Base-by-base conservation (phyloP, 345 rosid species). In the Xanthoceras sorbifolium region DNA sequence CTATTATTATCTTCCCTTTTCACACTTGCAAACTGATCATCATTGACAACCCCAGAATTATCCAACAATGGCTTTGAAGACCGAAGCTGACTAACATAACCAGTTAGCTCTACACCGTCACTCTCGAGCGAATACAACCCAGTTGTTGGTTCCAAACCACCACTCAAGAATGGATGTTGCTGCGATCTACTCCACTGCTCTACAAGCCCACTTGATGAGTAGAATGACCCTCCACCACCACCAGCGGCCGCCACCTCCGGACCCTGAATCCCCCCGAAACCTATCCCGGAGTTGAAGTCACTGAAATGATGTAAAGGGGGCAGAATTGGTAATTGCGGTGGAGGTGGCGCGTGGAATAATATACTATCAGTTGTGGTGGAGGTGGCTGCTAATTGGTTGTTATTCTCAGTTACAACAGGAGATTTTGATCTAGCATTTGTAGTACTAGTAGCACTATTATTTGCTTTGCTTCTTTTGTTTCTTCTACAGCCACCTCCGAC, bases 401-500 rank as follows among this genome's bases (percentile, higher is more conserved):
- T 76, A 65, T 61, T 65, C 5, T 77, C 76, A 1, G 80, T n/a
- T 20, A 29, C 76, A 2, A 28, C 71, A 6, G 89, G 85, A 69
- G 91, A 85, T 69, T 87, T 88, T 26, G 91, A 86, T 83, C 89
- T 90, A 9, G 62, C 25, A 57, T 11, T 57, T n/a, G 61, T 8
- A 55, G 26, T 55, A 57, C 3, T n/a, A 57, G 4, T 48, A 48
- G 1, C 3, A 48, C 3, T 57, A 18, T 81, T 86, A 4, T 84
- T 82, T 42, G 86, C 83, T 83, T 89, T 89, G 83, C 80, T 79
- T 72, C 87, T 80, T 64, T 90, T 87, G 78, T 91, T 89, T 78
- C 87, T 85, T 67, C 95, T 76, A 62, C 90, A 86, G 12, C 95
- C 90, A 0, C 95, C 95, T 1, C 95, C 95, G 0, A 91, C 95